Evolutionary conservation across 768 basidiomycete genomes (phyloP), one percentile per base, ranked within the genome.

Genomic region (Crassisporium funariophilum): DNA sequence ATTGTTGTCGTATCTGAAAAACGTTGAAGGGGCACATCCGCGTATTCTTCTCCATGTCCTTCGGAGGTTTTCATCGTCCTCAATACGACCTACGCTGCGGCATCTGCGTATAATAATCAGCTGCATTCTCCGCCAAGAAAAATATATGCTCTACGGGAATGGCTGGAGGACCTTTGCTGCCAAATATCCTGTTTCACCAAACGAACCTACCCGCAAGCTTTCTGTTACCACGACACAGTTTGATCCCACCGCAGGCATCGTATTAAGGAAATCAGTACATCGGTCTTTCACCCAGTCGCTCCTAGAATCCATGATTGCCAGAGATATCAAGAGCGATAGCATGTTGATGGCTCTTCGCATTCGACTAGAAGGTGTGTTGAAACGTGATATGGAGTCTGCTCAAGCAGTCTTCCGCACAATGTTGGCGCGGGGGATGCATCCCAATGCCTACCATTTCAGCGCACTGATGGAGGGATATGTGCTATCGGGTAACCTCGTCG

Each of bases 401-500:
- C 65, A 76, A 42, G 69, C 71, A 9, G 63, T 82, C 29, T 84
- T 90, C 53, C 70, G 76, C 16, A 61, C 69, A 15, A 77, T 92
- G 71, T 61, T 88, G 41, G 70, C 73, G 39, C 80, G 81, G 46
- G 91, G 91, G 8, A 72, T 94, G 44, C 79, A 78, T 38, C 84
- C 88, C 8, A 86, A 81, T 56, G 72, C 73, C 45, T 81, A 88
- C 59, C 91, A 94, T 64, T 85, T 82, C 55, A 72, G 74, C 22
- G 82, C 88, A 42, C 68, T 94, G 47, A 83, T 94, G 76, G 82
- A 88, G 54, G 88, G 86, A n/a, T 84, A 83, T 55, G 66, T 75
- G 13, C 70, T 66, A 3, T 63, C 65, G 1, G 88, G 87, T n/a
- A 74, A 91, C 62, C 68, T 86, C 51, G 57, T 64, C 11, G 71